Base-by-base conservation (phyloP, 164 flowering plant genomes). In the Magnolia sinica region DNA sequence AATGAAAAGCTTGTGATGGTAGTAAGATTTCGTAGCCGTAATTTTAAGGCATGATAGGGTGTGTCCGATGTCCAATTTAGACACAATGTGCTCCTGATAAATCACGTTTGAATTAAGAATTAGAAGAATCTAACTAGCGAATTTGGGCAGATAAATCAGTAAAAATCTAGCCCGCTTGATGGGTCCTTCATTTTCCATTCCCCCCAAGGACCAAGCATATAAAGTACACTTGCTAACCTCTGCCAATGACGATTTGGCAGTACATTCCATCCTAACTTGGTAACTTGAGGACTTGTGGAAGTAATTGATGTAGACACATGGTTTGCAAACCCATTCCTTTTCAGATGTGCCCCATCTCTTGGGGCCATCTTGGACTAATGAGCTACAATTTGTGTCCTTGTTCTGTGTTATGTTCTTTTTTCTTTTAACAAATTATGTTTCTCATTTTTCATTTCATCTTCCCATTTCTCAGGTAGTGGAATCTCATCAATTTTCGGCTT, bases 381-480 rank as follows among this genome's bases (percentile, higher is more conserved):
- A 65, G 68, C 22, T 65, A 23, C 4, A 20, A 65, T 13, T 11
- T 65, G 68, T 20, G 68, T 11, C 29, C 68, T 22, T 24, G 24
- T 65, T 16, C 29, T 29, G 8, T 29, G 50, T 18, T 29, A 27
- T 2, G 61, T 16, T 27, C 49, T 37, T 29, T 16, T 24, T 68
- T 23, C 50, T 11, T 70, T 9, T 70, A 70, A 49, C 8, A 50
- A 4, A 45, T 16, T 70, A 22, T 70, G n/a, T 7, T 49, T 14
- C 18, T 69, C 22, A 69, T 19, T 50, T 50, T 49, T 8, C 6
- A 70, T 50, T 18, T 55, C 18, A 55, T 55, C 13, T 14, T 55
- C 61, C 61, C 13, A 55, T 37, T 37, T 81, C 61, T 13, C 74
- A 88, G 86, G 83, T 73, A 24, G 78, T 68, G 20, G 64, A 68